Conservation (phyloP, 1,284 basidiomycete genomes). For the Pseudomicrostroma phylloplanum region DNA sequence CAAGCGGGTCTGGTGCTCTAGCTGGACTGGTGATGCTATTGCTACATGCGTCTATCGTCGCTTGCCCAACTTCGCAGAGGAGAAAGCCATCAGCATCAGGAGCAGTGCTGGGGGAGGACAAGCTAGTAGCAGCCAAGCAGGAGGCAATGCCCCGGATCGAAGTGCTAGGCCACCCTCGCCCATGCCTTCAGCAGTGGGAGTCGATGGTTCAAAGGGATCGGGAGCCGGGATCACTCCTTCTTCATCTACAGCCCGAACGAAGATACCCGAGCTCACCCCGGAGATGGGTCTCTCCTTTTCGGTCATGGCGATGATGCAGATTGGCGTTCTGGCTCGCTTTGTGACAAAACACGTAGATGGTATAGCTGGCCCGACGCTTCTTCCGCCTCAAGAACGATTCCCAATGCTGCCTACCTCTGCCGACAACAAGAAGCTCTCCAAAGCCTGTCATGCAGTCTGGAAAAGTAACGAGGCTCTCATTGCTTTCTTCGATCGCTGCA, state of each 20-base stretch:
- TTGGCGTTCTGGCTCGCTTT: slow-evolving; percentile 39
- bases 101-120: slow-evolving; percentile 2
- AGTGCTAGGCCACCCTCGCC: too few species aligned
- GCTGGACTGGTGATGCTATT: slow-evolving; percentile 35
- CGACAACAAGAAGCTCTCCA: slow-evolving; percentile 33
- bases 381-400: slow-evolving; percentile 10
- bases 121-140: too few species aligned
- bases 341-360: slow-evolving; percentile 31
- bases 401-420: slow-evolving; percentile 20
- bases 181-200: not conserved
- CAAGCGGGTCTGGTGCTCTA: slow-evolving; percentile 28
- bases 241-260: too few species aligned
- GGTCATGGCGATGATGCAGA: slow-evolving; percentile 40
- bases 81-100: slow-evolving; percentile 27
- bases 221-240: not conserved
- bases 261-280: slow-evolving; percentile 27
- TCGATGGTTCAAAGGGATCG: slow-evolving; percentile 4
- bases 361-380: slow-evolving; percentile 5
- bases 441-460: slow-evolving; percentile 36
- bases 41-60: slow-evolving; percentile 26
- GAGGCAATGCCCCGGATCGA: too few species aligned
- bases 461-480: slow-evolving; percentile 38
- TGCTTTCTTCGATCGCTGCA: slow-evolving; percentile 41
- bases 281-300: slow-evolving; percentile 42
- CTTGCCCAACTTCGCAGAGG: slow-evolving; percentile 24